Evolutionary conservation across 805 yeast genomes (phyloP), one percentile per base, ranked within the genome.

Genomic region (Candida maltosa): DNA sequence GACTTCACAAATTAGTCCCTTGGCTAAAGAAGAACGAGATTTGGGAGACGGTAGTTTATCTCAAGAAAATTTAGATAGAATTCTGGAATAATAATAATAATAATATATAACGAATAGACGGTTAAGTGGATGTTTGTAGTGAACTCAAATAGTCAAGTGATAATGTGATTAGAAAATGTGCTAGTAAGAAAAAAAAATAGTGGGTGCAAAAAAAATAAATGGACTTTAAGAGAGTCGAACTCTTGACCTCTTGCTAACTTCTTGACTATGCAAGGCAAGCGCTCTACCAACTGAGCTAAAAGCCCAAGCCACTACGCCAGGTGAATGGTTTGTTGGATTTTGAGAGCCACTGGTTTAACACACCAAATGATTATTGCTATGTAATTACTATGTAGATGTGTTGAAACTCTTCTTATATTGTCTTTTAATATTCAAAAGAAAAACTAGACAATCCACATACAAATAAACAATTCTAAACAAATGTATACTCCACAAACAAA

Each of bases 231-330:
- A 83, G 83, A 77, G 60, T 78, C 81, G 83, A 78, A 78, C 83
- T 83, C 70, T 66, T 73, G 84, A 76, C 84, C 84, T 78, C 71
- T 70, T 68, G 75, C 84, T 73, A 12, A 11, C 25, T 22, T 12
- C 11, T 12, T 22, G 11, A 12, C n/a, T n/a, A 12, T 78, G 83
- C 83, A 76, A 77, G 78, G 83, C 78, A 70, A 69, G 70, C 83
- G 83, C 83, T 82, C 83, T 78, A 78, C 84, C 84, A 77, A 76
- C 84, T 78, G 74, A 83, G 83, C 84, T 80, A 78, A 80, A 74
- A 80, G 83, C 83, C 83, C 58, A 22, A 22, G 25, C n/a, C n/a
- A n/a, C n/a, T n/a, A n/a, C n/a, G n/a, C n/a, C n/a, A n/a, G n/a
- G n/a, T n/a, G n/a, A n/a, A n/a, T n/a, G n/a, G n/a, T n/a, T n/a